A percentile compares a stretch with the other conserved stretches of the same genome.
Conservation (phyloP, 306 rosid species). For the Vachellia collinsii region DNA sequence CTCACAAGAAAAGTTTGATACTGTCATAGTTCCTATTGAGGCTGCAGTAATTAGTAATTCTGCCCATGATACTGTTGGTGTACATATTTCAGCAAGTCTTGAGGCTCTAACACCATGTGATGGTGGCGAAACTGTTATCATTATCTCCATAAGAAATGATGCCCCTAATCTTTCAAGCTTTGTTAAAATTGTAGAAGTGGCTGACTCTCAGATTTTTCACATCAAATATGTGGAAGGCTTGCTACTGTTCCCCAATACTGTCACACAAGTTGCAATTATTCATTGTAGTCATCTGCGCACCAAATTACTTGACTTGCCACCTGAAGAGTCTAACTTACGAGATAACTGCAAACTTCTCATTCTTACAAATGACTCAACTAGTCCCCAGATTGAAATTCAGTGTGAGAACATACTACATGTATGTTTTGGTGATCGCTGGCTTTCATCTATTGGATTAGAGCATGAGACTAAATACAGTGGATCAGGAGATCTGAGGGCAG, state of each 20-base stretch:
- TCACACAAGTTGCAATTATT: conserved; percentile 76
- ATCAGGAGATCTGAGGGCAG: conserved; percentile 46
- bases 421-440: conserved; percentile 60
- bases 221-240: conserved; percentile 70
- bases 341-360: conserved; percentile 64
- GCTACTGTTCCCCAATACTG: conserved; percentile 78
- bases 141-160: conserved; percentile 68
- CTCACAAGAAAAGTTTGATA: conserved; percentile 70
- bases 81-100: conserved; percentile 63
- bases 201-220: conserved; percentile 56
- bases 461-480: conserved; percentile 41
- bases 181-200: conserved; percentile 57
- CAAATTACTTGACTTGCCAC: conserved; percentile 42
- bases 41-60: conserved; percentile 56
- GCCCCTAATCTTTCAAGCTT: conserved; percentile 59
- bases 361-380: conserved; percentile 76
- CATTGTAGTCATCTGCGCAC: conserved; percentile 53
- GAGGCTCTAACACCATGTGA: conserved; percentile 58
- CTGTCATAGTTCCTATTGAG: conserved; percentile 81
- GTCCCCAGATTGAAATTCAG: conserved; percentile 71
- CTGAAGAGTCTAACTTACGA: conserved; percentile 42
- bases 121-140: conserved; percentile 47
- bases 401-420: conserved; percentile 62
- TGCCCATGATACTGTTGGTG: conserved; percentile 39
- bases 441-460: conserved; percentile 53